These are phyloP conservation scores for Debaryomyces singareniensis DNA, from an alignment of 1,139 yeast genomes.

Conservation along the genomic window DNA sequence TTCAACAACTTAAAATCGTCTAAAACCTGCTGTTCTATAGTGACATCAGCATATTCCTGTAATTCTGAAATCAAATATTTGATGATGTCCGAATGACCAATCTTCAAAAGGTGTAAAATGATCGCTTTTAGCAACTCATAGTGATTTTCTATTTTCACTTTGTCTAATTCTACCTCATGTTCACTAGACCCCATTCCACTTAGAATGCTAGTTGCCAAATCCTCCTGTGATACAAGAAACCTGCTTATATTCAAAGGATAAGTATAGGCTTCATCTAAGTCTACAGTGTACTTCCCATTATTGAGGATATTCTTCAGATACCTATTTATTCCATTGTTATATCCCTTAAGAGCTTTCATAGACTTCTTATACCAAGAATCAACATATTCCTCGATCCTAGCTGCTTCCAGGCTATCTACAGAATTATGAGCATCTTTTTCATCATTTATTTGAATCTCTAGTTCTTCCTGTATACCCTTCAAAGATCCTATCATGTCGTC, in stretches of 20 bases:
- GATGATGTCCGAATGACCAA: conserved; percentile 36
- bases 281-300: conserved; percentile 23
- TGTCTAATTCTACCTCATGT: conserved; percentile 9
- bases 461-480: conserved; percentile 19
- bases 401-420: neutral
- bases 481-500: conserved; percentile 20
- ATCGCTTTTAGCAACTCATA: conserved; percentile 35
- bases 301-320: conserved; percentile 31
- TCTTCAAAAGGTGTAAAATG: conserved; percentile 34
- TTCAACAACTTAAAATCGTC: conserved; percentile 25
- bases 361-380: conserved; percentile 33
- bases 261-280: conserved; percentile 40
- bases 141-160: conserved; percentile 22
- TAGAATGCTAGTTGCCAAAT: neutral
- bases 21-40: conserved; percentile 20
- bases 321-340: conserved; percentile 31
- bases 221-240: neutral
- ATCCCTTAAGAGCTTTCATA: conserved; percentile 26
- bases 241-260: conserved; percentile 23
- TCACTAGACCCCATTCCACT: neutral
- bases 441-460: conserved; percentile 13
- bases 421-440: conserved; percentile 5
- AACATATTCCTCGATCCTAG: conserved; percentile 8
- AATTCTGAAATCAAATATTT: conserved; percentile 24
- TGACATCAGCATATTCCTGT: conserved; percentile 9